These are phyloP conservation scores for Rhizopus delemar DNA, from an alignment of 371 early-diverging fungal species.

Conservation along the genomic window DNA sequence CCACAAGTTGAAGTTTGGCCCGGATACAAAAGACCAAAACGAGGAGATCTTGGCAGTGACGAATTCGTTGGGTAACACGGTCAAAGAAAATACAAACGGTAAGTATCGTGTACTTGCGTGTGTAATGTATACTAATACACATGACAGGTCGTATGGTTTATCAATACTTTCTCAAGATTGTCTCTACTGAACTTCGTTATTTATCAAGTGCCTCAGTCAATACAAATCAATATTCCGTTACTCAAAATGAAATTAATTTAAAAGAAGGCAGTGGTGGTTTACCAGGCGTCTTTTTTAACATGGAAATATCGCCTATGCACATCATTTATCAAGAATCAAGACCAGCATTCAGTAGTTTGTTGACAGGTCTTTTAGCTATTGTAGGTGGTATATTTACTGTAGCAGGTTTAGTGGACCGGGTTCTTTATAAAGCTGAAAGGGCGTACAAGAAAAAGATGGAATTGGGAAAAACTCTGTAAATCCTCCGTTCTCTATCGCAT, in stretches of 20 bases:
- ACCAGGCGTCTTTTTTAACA: conserved; percentile 91
- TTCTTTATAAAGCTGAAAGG: conserved; percentile 87
- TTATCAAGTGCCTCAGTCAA: conserved; percentile 61
- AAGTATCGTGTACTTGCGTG: conserved; percentile 3
- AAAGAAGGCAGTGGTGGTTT: conserved; percentile 23
- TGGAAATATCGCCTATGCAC: conserved; percentile 96
- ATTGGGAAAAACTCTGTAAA: conserved; percentile 73
- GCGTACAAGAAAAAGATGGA: conserved; percentile 80
- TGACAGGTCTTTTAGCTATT: conserved; percentile 92
- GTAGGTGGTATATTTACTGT: conserved; percentile 95
- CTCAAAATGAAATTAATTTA: conserved; percentile 70
- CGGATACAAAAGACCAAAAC: conserved; percentile 28
- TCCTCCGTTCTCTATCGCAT: not conserved
- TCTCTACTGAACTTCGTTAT: conserved; percentile 80
- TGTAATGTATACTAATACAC: too few relatives aligned
- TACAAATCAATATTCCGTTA: conserved; percentile 95
- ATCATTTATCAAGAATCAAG: conserved; percentile 84
- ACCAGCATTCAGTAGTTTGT: conserved; percentile 82
- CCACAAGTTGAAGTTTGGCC: conserved; percentile 75
- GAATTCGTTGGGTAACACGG: conserved; percentile 78
- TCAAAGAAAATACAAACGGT: conserved; percentile 52
- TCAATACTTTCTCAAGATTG: conserved; percentile 94
- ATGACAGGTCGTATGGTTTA: conserved; percentile 49
- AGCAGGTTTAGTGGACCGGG: conserved; percentile 87
- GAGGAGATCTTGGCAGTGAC: conserved; percentile 55